Percentiles rank a stretch among this genome's conserved stretches.
Evolutionary conservation across 2,329 filamentous ascomycete genomes (phyloP).

Genomic region (Acrocalymma vagum): DNA sequence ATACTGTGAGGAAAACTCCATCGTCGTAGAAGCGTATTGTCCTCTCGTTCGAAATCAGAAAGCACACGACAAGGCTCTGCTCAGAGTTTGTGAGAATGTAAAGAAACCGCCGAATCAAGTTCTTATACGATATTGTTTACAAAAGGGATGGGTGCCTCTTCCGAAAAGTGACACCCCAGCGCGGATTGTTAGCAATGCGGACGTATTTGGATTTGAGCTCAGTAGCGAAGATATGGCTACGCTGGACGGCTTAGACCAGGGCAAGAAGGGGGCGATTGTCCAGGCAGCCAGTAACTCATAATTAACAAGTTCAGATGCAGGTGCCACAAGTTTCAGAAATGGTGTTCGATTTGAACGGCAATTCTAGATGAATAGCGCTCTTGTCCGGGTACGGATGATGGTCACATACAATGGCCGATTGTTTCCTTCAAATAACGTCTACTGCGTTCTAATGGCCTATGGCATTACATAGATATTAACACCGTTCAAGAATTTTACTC

Average conservation of each 20-base stretch:
- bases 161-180: slow-evolving; percentile 50
- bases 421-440: too few species aligned
- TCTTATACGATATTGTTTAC: slow-evolving; percentile 80
- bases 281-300: slow-evolving; percentile 32
- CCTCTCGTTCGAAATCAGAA: slow-evolving; percentile 76
- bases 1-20: slow-evolving; percentile 66
- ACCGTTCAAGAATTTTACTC: too few species aligned
- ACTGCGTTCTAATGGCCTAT: too few species aligned
- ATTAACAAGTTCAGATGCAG: too few species aligned
- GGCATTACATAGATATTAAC: too few species aligned
- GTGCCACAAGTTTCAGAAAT: too few species aligned
- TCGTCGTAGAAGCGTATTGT: slow-evolving; percentile 71
- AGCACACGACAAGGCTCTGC: slow-evolving; percentile 72
- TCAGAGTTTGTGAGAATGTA: slow-evolving; percentile 74
- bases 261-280: slow-evolving; percentile 42
- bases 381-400: too few species aligned
- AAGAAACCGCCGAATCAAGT: slow-evolving; percentile 79
- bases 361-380: too few species aligned
- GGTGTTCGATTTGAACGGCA: too few species aligned
- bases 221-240: slow-evolving; percentile 43
- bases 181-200: slow-evolving; percentile 45
- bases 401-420: too few species aligned
- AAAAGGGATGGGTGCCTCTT: slow-evolving; percentile 66
- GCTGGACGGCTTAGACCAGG: slow-evolving; percentile 45
- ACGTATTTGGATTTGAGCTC: slow-evolving; percentile 47